Percentiles rank a stretch among this genome's conserved stretches.
phyloP scores from a whole-genome alignment of 2,329 filamentous ascomycete species.

The Fusarium sp. region DNA sequence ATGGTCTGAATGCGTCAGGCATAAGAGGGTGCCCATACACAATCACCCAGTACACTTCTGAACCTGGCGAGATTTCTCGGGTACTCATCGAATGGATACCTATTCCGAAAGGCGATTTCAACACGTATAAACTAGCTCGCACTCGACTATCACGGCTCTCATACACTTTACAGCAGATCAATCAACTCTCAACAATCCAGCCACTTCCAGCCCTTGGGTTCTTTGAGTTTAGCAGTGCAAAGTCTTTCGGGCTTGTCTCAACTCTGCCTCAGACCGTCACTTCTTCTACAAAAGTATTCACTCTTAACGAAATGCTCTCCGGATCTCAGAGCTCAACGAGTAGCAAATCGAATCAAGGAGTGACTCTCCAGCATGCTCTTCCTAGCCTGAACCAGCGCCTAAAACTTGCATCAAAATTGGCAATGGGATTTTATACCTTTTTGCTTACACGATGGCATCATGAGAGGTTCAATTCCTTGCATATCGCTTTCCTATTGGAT shows the following conservation, averaged over 20 bases:
- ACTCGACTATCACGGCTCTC: not conserved
- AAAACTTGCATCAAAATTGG: not conserved
- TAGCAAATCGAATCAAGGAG: not conserved
- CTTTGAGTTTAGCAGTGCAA: not conserved
- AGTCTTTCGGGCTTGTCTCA: not conserved
- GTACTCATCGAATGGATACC: constrained; percentile 1
- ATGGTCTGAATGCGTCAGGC: accelerated
- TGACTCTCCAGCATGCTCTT: not conserved
- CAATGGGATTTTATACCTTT: not conserved
- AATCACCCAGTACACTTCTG: not conserved
- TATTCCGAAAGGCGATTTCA: not conserved
- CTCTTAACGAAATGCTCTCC: not conserved
- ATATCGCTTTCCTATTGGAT: not conserved
- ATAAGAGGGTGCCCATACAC: not conserved
- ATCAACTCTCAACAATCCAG: not conserved
- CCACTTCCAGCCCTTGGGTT: not conserved
- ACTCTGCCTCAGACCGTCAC: accelerated
- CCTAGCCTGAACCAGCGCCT: not conserved
- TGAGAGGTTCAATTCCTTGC: constrained; percentile 1
- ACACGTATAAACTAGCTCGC: not conserved
- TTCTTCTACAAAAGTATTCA: not conserved
- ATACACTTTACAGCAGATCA: not conserved
- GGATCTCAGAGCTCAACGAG: not conserved
- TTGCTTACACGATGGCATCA: not conserved
- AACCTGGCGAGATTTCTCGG: accelerated